Evolutionary conservation across 352 stramenopile species (phyloP).

Genomic region (Globisporangium rhizosaccharum): DNA sequence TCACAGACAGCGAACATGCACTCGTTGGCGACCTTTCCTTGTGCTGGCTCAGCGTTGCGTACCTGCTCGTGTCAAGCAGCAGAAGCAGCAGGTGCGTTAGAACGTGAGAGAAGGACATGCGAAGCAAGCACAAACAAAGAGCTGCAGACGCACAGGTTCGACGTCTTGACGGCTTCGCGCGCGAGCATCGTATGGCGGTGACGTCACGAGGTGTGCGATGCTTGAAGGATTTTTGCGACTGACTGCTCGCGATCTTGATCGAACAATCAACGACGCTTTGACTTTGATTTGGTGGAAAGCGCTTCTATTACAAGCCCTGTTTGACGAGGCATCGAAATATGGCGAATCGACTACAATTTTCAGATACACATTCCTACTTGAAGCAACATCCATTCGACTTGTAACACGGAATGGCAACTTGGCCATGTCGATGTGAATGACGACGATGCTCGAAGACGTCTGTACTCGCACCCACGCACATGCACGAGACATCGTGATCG

Average conservation of each 20-base stretch:
- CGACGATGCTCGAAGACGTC: neutral
- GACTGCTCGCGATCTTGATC: neutral
- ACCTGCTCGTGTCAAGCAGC: conserved; percentile 2
- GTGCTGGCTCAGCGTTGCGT: conserved; percentile 6
- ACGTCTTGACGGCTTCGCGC: conserved; percentile 31
- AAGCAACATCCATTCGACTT: neutral
- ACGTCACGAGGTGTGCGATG: neutral
- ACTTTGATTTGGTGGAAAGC: neutral
- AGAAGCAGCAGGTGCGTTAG: neutral
- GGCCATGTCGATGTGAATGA: neutral
- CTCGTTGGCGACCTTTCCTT: conserved; percentile 2
- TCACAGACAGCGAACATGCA: neutral
- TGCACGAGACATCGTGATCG: neutral
- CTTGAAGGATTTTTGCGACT: neutral
- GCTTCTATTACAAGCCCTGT: neutral
- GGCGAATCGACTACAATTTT: neutral
- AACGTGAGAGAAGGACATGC: neutral
- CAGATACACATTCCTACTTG: neutral
- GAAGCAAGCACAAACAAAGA: neutral
- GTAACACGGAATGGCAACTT: too few relatives aligned
- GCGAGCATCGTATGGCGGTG: conserved; percentile 16
- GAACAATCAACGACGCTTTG: neutral
- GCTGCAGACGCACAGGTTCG: conserved; percentile 23
- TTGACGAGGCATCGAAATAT: neutral
- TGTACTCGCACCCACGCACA: neutral